Base-by-base conservation (phyloP, 192 early-diverging fungal species). In the Linnemannia zychae region DNA sequence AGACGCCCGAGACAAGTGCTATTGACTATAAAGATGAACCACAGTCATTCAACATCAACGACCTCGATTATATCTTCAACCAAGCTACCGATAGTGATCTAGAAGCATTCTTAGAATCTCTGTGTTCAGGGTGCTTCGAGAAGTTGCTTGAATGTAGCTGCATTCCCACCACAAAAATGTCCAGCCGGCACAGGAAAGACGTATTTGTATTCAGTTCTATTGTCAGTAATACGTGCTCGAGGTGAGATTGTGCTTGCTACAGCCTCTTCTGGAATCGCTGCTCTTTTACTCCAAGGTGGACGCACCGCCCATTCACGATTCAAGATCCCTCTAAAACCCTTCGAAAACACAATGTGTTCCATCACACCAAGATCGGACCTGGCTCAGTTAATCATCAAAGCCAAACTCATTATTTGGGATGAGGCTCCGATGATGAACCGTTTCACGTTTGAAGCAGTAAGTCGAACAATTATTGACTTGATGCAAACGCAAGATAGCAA, bases 401-500 rank as follows among this genome's bases (percentile, higher is more conserved):
- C 86, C 6, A 44, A 70, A 1, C 22, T 67, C 3, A 76, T 89
- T 12, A 34, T 89, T 34, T 89, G 88, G 88, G 86, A 87, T 71
- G 79, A 89, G 80, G 73, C 71, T 15, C 77, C 79, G 3, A 89
- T 89, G 82, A 18, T 36, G 1, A 33, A 72, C 46, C 69, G 37
- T 2, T 50, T 75, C 49, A 53, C 53, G 12, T 83, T 86, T 69
- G 78, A 88, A 28, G 60, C 77, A 9, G 84, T 86, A 1, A 63
- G 80, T 24, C 52, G 66, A 34, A 68, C 37, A 0, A 22, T 86
- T 1, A 57, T 63, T 9, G 76, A 88, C 50, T 73, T 87, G 2
- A 78, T 77, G 33, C 17, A 69, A 18, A 6, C 3, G 6, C 4
- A 16, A 5, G 57, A 76, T 31, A n/a, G n/a, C n/a, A n/a, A n/a